Conservation (phyloP, 2,329 filamentous ascomycete genomes). For the Mollisia scopiformis region DNA sequence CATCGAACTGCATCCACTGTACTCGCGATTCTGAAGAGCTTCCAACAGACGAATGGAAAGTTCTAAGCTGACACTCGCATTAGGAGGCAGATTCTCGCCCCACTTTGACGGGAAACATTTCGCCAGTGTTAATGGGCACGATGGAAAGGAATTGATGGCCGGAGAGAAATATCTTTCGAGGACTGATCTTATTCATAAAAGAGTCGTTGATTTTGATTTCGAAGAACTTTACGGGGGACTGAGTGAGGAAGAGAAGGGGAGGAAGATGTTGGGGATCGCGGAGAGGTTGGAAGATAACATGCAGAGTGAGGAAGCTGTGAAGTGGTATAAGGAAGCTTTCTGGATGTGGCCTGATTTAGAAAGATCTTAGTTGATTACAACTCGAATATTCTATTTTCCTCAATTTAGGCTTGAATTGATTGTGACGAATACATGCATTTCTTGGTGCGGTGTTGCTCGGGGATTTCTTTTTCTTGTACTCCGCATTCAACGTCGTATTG, state of each 20-base stretch:
- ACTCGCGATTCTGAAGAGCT: too few relatives aligned
- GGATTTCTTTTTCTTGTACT: too few relatives aligned
- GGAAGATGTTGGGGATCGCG: conserved; percentile 16
- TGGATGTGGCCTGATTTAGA: conserved; percentile 16
- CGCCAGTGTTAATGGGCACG: conserved; percentile 17
- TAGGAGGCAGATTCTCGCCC: conserved; percentile 23
- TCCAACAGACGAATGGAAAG: too few relatives aligned
- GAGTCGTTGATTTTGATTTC: conserved; percentile 19
- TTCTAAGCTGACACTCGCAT: background rate
- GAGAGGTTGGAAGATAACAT: conserved; percentile 10
- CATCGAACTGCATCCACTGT: too few relatives aligned
- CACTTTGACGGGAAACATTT: conserved; percentile 20
- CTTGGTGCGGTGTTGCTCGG: too few relatives aligned
- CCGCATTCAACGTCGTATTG: too few relatives aligned
- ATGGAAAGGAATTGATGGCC: conserved; percentile 19
- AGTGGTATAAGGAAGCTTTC: conserved; percentile 20
- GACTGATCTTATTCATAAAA: conserved; percentile 24
- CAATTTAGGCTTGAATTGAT: too few relatives aligned
- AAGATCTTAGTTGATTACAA: too few relatives aligned
- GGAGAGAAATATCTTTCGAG: conserved; percentile 22
- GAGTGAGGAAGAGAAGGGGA: conserved; percentile 11
- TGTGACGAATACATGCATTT: background rate
- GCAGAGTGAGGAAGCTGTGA: conserved; percentile 10
- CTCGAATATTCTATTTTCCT: too few relatives aligned
- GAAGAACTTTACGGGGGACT: background rate